Evolutionary conservation across 2,329 filamentous ascomycete genomes (phyloP).

Genomic region (Pseudogymnoascus sp.): DNA sequence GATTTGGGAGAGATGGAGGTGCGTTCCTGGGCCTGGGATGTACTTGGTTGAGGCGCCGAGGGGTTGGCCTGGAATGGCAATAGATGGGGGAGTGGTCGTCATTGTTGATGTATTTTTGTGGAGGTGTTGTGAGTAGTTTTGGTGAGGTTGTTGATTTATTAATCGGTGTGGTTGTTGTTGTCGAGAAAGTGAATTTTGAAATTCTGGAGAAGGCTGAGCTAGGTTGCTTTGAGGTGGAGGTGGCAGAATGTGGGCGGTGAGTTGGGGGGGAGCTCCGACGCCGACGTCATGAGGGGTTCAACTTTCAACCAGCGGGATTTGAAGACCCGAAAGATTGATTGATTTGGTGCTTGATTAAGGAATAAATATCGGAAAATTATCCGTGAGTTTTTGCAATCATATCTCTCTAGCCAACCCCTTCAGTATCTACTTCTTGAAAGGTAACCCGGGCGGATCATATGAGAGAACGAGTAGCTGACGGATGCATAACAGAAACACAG

Average conservation of each 20-base stretch:
- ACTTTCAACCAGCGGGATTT: neutral
- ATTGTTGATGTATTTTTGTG: conserved; percentile 6
- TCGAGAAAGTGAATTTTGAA: conserved; percentile 10
- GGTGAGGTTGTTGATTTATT: conserved; percentile 10
- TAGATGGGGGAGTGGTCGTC: conserved; percentile 22
- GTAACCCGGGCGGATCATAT: conserved; percentile 5
- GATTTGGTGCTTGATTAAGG: neutral
- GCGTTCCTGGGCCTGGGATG: conserved; percentile 70
- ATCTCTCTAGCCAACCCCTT: neutral
- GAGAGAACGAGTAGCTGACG: neutral
- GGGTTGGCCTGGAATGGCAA: conserved; percentile 74
- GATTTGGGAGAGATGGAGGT: conserved; percentile 65
- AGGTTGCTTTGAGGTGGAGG: conserved; percentile 5
- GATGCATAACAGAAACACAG: neutral
- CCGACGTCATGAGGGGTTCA: conserved; percentile 4
- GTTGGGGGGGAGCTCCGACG: conserved; percentile 3
- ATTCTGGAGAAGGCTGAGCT: conserved; percentile 9
- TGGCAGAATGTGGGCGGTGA: conserved; percentile 1
- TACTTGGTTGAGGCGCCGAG: conserved; percentile 62
- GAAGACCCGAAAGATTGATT: neutral
- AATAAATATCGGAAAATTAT: neutral
- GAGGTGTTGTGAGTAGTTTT: neutral
- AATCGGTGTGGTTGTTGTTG: neutral
- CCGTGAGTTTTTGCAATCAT: neutral
- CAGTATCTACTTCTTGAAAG: neutral